These are phyloP conservation scores for Pseudocercospora pini-densiflorae DNA, from an alignment of 2,329 filamentous ascomycete species.

Conservation along the genomic window DNA sequence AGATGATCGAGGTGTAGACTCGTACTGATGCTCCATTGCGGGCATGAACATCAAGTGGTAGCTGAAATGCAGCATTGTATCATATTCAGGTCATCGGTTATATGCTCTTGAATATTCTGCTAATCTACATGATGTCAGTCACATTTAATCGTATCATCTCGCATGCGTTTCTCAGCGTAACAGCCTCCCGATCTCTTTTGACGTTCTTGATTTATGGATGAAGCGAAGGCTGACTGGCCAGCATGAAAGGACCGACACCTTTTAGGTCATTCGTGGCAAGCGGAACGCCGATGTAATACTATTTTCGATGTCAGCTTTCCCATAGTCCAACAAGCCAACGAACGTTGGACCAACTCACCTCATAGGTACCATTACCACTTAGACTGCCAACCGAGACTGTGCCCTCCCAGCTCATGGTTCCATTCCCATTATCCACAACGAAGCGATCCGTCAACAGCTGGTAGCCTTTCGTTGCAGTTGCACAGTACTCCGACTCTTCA, in stretches of 20 bases:
- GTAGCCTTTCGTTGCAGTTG: slow-evolving; percentile 53
- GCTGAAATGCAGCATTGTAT: neutral
- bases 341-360: slow-evolving; percentile 45
- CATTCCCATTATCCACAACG: slow-evolving; percentile 52
- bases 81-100: neutral
- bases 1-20: too few species aligned
- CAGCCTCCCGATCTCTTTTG: too few species aligned
- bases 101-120: neutral
- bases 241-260: slow-evolving; percentile 49
- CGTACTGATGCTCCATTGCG: too few species aligned
- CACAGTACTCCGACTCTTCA: slow-evolving; percentile 52
- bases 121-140: too few species aligned
- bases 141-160: too few species aligned
- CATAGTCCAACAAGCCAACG: neutral
- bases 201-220: neutral
- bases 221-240: slow-evolving; percentile 31
- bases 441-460: slow-evolving; percentile 51
- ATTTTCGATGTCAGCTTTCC: neutral
- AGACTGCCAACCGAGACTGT: slow-evolving; percentile 60
- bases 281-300: slow-evolving; percentile 46
- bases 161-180: too few species aligned
- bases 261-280: slow-evolving; percentile 45
- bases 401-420: slow-evolving; percentile 56
- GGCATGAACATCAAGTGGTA: too few species aligned
- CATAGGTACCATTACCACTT: slow-evolving; percentile 54